phyloP scores from a whole-genome alignment of 1,284 basidiomycete genomes.

The Pyrrhoderma lamaoense region DNA sequence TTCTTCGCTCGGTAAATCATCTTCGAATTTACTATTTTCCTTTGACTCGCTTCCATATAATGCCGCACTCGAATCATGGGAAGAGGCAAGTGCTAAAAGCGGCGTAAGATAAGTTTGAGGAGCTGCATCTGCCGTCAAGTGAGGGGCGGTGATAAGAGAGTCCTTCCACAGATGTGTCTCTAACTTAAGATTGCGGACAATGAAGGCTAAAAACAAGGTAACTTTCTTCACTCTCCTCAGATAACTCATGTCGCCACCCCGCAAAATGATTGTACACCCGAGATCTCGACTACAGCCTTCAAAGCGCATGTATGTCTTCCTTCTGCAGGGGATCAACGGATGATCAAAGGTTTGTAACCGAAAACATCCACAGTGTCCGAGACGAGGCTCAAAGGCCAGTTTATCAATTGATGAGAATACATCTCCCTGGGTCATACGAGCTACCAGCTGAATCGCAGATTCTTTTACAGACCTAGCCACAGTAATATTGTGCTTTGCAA shows the following conservation, averaged over 20 bases:
- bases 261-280: constrained; percentile 89
- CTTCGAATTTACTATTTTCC: constrained; percentile 19
- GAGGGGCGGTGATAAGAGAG: constrained; percentile 76
- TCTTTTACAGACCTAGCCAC: constrained; percentile 89
- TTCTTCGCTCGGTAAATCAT: constrained; percentile 59
- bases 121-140: constrained; percentile 55
- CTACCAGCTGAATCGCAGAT: constrained; percentile 81
- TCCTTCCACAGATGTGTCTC: constrained; percentile 96
- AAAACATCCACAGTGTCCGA: constrained; percentile 88
- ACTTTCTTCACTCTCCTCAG: constrained; percentile 87
- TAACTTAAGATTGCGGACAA: constrained; percentile 86
- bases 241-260: constrained; percentile 80
- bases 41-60: constrained; percentile 4
- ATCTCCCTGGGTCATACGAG: constrained; percentile 92
- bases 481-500: constrained; percentile 81
- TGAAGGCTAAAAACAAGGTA: constrained; percentile 85
- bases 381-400: constrained; percentile 80
- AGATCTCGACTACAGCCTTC: constrained; percentile 89
- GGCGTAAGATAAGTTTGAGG: constrained; percentile 29
- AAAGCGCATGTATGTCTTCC: constrained; percentile 97
- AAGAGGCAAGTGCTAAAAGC: not conserved
- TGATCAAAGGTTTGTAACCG: constrained; percentile 94
- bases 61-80: not conserved
- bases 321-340: constrained; percentile 77
- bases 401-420: constrained; percentile 95